These are phyloP conservation scores for Didymella exigua DNA, from an alignment of 2,329 filamentous ascomycete species.

Conservation along the genomic window DNA sequence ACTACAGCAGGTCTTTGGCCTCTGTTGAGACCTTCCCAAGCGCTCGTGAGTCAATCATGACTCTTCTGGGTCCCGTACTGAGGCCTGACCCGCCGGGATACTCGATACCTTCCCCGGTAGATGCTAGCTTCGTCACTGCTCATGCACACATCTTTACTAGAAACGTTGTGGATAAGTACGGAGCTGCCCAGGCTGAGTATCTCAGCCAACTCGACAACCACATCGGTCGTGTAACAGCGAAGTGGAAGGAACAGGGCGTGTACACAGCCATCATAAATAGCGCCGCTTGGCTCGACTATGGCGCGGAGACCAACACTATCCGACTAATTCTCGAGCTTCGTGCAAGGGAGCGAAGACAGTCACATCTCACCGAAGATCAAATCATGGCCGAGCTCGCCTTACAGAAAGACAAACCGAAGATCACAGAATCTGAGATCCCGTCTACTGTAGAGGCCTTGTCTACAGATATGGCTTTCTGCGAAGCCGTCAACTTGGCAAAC, in stretches of 20 bases:
- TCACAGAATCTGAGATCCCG: slow-evolving; percentile 13
- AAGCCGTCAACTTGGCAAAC: slow-evolving; percentile 51
- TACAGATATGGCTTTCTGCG: slow-evolving; percentile 31
- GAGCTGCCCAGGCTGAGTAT: slow-evolving; percentile 58
- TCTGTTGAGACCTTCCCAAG: slow-evolving; percentile 70
- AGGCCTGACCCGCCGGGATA: background rate
- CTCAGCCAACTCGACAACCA: slow-evolving; percentile 61
- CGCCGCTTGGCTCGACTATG: slow-evolving; percentile 61
- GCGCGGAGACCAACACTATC: slow-evolving; percentile 53
- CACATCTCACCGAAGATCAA: slow-evolving; percentile 21
- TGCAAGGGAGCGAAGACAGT: background rate
- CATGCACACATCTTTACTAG: slow-evolving; percentile 69
- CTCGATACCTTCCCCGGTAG: slow-evolving; percentile 49
- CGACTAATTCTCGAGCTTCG: slow-evolving; percentile 29
- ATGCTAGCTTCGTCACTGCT: slow-evolving; percentile 66
- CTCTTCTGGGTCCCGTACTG: background rate
- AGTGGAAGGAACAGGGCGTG: slow-evolving; percentile 64
- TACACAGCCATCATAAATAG: slow-evolving; percentile 64
- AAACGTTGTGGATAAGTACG: slow-evolving; percentile 55
- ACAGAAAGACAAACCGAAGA: background rate
- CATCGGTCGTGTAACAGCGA: slow-evolving; percentile 58
- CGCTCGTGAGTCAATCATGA: slow-evolving; percentile 72
- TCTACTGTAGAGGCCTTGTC: slow-evolving; percentile 22
- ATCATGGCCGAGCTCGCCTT: too few species aligned
- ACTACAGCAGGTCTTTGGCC: slow-evolving; percentile 72